Conservation (phyloP, 2,329 filamentous ascomycete genomes). For the Rhynchosporium agropyri region DNA sequence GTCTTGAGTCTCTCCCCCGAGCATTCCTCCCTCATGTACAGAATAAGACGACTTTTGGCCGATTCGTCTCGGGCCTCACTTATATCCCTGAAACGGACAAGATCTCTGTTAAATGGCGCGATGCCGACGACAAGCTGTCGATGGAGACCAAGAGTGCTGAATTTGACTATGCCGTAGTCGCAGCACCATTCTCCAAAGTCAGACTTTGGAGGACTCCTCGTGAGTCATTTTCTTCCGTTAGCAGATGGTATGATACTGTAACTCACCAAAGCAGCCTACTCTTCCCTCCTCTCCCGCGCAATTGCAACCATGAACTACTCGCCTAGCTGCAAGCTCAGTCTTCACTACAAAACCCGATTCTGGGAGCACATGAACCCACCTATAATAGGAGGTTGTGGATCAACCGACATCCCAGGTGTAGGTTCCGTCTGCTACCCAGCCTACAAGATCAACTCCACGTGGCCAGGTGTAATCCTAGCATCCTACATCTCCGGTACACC, state of each 20-base stretch:
- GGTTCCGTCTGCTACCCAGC: constrained; percentile 67
- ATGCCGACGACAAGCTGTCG: constrained; percentile 10
- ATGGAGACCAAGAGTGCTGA: constrained; percentile 25
- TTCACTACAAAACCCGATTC: constrained; percentile 69
- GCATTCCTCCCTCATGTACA: constrained; percentile 65
- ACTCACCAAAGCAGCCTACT: constrained; percentile 37
- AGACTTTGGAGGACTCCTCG: constrained; percentile 29
- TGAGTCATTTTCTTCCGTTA: neutral
- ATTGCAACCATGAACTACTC: constrained; percentile 52
- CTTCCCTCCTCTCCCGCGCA: constrained; percentile 49
- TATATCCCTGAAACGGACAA: constrained; percentile 54
- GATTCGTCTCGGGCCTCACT: constrained; percentile 58
- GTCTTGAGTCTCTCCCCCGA: constrained; percentile 59
- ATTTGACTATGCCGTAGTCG: constrained; percentile 35
- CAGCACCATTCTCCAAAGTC: constrained; percentile 41
- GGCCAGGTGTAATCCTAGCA: constrained; percentile 63
- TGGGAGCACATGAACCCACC: constrained; percentile 55
- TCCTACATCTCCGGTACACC: constrained; percentile 56
- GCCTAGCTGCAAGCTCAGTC: constrained; percentile 59
- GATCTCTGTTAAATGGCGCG: constrained; percentile 61
- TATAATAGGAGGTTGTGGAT: constrained; percentile 48
- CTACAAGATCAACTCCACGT: constrained; percentile 65
- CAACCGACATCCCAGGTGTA: constrained; percentile 64
- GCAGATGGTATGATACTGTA: neutral
- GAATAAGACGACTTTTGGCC: constrained; percentile 57